Evolutionary conservation across 257 asterid genomes (phyloP).

Genomic region (Anisodus acutangulus): DNA sequence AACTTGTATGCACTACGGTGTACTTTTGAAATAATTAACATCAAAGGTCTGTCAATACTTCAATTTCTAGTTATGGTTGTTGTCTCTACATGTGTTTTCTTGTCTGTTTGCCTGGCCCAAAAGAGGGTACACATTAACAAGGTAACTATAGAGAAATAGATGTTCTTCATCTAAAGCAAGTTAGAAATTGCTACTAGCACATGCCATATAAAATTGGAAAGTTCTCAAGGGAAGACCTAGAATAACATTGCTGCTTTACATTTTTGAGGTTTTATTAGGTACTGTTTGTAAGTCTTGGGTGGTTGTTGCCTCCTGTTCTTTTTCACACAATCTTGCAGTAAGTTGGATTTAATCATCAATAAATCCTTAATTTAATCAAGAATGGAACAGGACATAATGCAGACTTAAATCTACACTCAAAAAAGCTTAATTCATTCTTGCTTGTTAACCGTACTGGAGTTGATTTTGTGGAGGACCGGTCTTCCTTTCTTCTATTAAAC

Average conservation of each 20-base stretch:
- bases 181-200: background rate
- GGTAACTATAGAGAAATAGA: background rate
- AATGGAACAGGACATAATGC: background rate
- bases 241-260: background rate
- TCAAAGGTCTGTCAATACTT: background rate
- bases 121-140: background rate
- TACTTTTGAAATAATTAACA: conserved; percentile 18
- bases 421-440: background rate
- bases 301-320: background rate
- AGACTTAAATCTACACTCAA: background rate
- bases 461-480: background rate
- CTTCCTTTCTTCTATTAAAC: too few relatives aligned
- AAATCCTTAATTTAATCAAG: background rate
- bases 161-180: background rate
- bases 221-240: background rate
- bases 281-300: background rate
- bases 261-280: background rate
- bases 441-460: background rate
- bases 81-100: background rate
- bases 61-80: background rate
- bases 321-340: background rate
- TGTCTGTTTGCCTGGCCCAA: background rate
- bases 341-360: conserved; percentile 17
- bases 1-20: background rate
- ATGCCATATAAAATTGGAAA: background rate